phyloP scores from a whole-genome alignment of 163 green algal genomes.

The Trebouxia gelatinosa region DNA sequence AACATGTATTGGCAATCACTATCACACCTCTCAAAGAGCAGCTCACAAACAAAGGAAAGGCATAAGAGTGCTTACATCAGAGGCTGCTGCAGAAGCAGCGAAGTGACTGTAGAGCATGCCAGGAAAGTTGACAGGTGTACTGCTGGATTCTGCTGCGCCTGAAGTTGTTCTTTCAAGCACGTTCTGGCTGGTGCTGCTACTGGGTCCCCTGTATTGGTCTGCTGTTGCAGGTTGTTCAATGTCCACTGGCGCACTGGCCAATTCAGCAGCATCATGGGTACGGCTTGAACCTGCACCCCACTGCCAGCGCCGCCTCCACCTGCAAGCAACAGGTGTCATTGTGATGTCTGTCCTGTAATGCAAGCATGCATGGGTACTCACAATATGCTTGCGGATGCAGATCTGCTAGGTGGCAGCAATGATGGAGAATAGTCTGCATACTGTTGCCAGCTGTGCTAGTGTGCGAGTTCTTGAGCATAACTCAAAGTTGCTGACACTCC shows the following conservation, averaged over 20 bases:
- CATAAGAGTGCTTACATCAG: background rate
- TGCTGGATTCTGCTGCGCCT: background rate
- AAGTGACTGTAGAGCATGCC: constrained; percentile 17
- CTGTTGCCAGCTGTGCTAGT: background rate
- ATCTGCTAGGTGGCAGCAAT: background rate
- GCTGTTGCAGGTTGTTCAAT: constrained; percentile 15
- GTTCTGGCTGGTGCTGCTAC: constrained; percentile 7
- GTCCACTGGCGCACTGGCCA: constrained; percentile 16
- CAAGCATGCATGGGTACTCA: background rate
- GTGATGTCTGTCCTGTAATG: background rate
- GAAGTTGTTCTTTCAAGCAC: background rate
- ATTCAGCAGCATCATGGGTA: background rate
- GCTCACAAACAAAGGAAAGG: background rate
- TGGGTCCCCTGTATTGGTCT: background rate
- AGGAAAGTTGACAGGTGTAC: constrained; percentile 4
- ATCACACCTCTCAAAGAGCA: too few relatives aligned
- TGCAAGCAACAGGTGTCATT: background rate
- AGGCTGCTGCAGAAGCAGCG: background rate
- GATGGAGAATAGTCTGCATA: background rate
- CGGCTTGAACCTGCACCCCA: constrained; percentile 6
- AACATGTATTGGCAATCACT: too few relatives aligned
- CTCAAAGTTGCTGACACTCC: background rate
- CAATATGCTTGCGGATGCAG: background rate
- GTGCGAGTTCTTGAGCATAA: background rate
- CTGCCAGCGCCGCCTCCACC: constrained; percentile 8